These are phyloP conservation scores for Solanum sejunctum DNA, from an alignment of 257 asterid species.

Conservation along the genomic window DNA sequence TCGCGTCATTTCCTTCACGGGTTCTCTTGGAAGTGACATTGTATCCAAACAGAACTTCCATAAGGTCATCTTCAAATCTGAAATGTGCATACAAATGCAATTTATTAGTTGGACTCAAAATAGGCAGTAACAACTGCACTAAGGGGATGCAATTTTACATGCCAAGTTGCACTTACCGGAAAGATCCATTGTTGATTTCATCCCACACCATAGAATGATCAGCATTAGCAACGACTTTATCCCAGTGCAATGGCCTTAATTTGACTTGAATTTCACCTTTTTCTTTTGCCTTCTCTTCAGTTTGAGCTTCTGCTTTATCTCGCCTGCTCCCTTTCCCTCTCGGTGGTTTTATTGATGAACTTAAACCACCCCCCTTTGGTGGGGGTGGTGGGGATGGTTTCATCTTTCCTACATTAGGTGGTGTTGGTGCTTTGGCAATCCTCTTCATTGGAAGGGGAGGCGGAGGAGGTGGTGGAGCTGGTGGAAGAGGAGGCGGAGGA, in stretches of 20 bases:
- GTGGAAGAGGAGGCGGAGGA: slow-evolving; percentile 18
- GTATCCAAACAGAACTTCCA: slow-evolving; percentile 70
- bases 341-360: slow-evolving; percentile 26
- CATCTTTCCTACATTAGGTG: background rate
- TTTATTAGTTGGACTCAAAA: background rate
- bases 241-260: slow-evolving; percentile 84
- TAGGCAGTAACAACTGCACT: background rate
- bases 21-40: slow-evolving; percentile 21
- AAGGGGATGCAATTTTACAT: background rate
- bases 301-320: slow-evolving; percentile 5
- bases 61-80: slow-evolving; percentile 72
- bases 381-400: slow-evolving; percentile 26
- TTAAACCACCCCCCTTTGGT: slow-evolving; percentile 5
- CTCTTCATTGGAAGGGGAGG: slow-evolving; percentile 17
- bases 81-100: background rate
- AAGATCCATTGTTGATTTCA: slow-evolving; percentile 68
- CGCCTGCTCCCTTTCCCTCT: slow-evolving; percentile 8
- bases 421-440: slow-evolving; percentile 3
- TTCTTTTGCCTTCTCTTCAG: slow-evolving; percentile 3
- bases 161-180: slow-evolving; percentile 32
- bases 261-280: slow-evolving; percentile 24
- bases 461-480: slow-evolving; percentile 8
- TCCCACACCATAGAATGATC: slow-evolving; percentile 93
- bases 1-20: slow-evolving; percentile 5
- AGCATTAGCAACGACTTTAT: slow-evolving; percentile 56